Evolutionary conservation across 139 green algal species (phyloP).

Genomic region (Edaphochlamys debaryana): DNA sequence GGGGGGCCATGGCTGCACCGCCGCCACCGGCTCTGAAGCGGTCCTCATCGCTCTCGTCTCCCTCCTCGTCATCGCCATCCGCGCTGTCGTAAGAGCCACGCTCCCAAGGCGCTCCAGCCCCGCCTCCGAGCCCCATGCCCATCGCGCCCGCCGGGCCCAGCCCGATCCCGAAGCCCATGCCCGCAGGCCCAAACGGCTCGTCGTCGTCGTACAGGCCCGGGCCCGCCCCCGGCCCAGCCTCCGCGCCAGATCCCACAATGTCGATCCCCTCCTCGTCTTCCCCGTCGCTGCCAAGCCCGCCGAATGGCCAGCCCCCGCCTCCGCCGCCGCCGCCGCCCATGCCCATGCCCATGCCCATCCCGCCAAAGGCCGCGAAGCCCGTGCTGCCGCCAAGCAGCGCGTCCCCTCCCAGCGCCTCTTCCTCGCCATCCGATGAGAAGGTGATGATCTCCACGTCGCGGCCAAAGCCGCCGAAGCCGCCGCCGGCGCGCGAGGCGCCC

Average conservation of each 20-base stretch:
- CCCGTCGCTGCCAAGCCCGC: not conserved
- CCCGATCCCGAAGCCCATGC: too few species aligned
- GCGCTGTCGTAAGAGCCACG: not conserved
- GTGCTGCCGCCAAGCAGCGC: not conserved
- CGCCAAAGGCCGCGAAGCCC: not conserved
- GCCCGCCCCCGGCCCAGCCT: too few species aligned
- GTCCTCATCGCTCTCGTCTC: too few species aligned
- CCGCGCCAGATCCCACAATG: not conserved
- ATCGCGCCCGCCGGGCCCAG: too few species aligned
- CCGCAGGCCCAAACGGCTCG: not conserved
- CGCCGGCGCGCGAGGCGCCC: not conserved
- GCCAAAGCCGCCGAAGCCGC: not conserved
- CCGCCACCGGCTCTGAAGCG: too few species aligned
- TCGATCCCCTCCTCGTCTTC: not conserved
- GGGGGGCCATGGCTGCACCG: not conserved
- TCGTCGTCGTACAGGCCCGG: not conserved
- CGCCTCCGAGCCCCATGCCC: too few species aligned
- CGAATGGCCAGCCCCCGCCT: not conserved
- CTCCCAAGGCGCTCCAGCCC: too few species aligned
- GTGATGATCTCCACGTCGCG: constrained; percentile 16
- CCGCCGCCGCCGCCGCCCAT: too few species aligned
- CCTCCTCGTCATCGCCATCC: not conserved
- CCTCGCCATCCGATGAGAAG: not conserved
- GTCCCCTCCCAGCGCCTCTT: not conserved
- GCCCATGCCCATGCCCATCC: too few species aligned